Base-by-base conservation (phyloP, 2,329 filamentous ascomycete species). In the Fusarium multiceps region DNA sequence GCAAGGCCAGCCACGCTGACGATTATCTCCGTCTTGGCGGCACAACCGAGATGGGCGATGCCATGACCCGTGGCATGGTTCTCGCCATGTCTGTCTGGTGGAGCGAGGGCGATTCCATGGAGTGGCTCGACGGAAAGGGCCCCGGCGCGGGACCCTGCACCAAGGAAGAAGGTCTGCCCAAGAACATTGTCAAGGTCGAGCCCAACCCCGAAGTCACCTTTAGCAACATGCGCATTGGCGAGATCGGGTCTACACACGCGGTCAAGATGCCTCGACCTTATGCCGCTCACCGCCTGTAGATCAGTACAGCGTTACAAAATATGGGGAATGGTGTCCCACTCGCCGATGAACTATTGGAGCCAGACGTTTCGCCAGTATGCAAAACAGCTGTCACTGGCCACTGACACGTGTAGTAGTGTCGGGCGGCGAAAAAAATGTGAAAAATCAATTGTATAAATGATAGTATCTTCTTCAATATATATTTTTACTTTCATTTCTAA, bases 141-240 rank as follows among this genome's bases (percentile, higher is more conserved):
- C 8, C 21, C 20, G 78, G 77, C 27, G 75, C 82, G 6, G 87
- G 87, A 1, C 86, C 85, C 20, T 90, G 88, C 76, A 82, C 82
- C 71, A 80, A 79, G 6, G 86, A 82, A 0, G 84, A 86, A 70
- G 88, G 87, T 1, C 80, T 82, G 61, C 87, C 88, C 0, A 75
- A 77, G 40, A 77, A 81, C 16, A 86, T 89, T 59, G 63, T 81
- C 56, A 76, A 79, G 48, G 75, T 85, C 16, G 78, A 85, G 71
- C 83, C 85, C 1, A 79, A 80, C 50, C 84, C 87, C 1, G 80
- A 80, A 16, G 85, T 89, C 6, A 83, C 79, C 2, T 89, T 87
- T 72, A 85, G 83, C 65, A 84, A 88, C 72, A 85, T 90, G 70
- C 84, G 83, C 72, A 87, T 86, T 82, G 88, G 88, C n/a, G 86